Evolutionary conservation across 495 filamentous ascomycete species (phyloP).

Genomic region (Penicillium turbatum): DNA sequence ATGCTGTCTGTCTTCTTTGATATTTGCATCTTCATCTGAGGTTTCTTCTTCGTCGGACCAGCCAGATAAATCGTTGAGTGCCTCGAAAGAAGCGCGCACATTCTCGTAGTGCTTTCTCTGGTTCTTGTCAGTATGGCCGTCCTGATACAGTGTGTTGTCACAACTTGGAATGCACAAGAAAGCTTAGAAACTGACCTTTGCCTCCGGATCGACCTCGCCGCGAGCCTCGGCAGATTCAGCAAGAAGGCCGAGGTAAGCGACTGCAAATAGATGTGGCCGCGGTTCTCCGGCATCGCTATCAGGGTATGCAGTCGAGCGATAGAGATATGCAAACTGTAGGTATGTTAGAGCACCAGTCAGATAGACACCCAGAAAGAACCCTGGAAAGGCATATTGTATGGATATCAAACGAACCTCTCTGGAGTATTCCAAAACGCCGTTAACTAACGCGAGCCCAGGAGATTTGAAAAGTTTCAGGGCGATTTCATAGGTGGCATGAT

Average conservation of each 20-base stretch:
- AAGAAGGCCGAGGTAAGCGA: not conserved
- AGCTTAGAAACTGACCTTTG: not conserved
- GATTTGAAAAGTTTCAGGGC: not conserved
- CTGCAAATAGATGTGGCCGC: not conserved
- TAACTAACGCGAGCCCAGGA: not conserved
- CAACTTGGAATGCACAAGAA: not conserved
- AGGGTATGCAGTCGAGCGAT: not conserved
- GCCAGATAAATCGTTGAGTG: not conserved
- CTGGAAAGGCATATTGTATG: not conserved
- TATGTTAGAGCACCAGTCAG: not conserved
- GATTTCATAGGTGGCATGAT: not conserved
- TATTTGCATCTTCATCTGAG: not conserved
- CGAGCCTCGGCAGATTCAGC: not conserved
- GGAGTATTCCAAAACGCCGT: not conserved
- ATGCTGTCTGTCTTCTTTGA: not conserved
- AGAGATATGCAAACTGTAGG: not conserved
- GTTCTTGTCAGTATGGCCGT: not conserved
- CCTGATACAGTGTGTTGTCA: not conserved
- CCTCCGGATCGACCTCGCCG: not conserved
- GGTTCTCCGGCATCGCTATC: not conserved
- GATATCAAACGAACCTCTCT: not conserved
- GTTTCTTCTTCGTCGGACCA: not conserved
- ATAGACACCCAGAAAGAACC: not conserved
- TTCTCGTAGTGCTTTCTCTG: not conserved
- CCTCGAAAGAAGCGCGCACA: not conserved